Evolutionary conservation across 257 asterid genomes (phyloP), one percentile per base, ranked within the genome.

Genomic region (Nicotiana benthamiana): DNA sequence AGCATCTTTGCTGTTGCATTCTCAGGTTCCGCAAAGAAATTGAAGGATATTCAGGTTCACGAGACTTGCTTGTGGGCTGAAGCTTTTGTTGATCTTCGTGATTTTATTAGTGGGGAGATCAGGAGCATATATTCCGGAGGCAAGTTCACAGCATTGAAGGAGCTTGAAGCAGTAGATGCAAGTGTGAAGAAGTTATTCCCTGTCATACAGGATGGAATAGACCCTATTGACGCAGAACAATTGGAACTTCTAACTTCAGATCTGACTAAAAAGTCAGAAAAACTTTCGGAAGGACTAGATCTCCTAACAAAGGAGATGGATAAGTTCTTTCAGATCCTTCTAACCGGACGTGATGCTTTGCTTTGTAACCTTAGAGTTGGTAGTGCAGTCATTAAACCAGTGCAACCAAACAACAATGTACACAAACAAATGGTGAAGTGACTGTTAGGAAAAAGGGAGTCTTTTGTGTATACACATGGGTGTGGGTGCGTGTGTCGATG

Each of bases 321-420:
- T 75, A 79, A 85, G 60, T 93, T 94, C 83, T 94, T 94, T 86
- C 90, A 88, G 75, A 92, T 92, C 10, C 92, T 94, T 82, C 82
- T 94, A 28, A 87, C 83, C 0, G 98, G 97, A 24, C 94, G 97
- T 1, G 91, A 92, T 48, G 92, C 97, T 11, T 88, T 93, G 80
- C 94, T 94, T 6, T 83, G 90, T 87, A 92, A 90, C 86, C 94
- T 93, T 85, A 90, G 96, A 89, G 83, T 87, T 56, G 92, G 90
- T 27, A 90, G 91, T 61, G 79, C 84, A 4, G 66, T 36, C 27
- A 52, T 82, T 15, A 79, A 84, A 20, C 79, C 81, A 6, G 82
- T 54, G 5, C 83, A 81, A 28, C 75, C 48, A 72, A 83, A 77
- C 83, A 80, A 62, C 74, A 84, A 82, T 80, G 66, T 86, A 57